These are phyloP conservation scores for Medicago lupulina DNA, from an alignment of 306 rosid species.

Conservation along the genomic window DNA sequence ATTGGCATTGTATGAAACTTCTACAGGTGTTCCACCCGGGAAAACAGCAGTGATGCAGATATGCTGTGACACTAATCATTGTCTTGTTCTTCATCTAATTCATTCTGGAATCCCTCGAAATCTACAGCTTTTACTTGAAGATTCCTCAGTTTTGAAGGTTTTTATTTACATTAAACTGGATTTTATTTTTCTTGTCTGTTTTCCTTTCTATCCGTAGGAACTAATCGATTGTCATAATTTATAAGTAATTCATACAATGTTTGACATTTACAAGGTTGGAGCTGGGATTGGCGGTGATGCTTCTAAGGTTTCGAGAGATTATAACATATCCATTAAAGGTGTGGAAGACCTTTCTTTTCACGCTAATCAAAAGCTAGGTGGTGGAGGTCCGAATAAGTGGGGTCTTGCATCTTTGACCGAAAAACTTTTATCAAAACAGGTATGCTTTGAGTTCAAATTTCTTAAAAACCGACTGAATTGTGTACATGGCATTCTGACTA, in stretches of 20 bases:
- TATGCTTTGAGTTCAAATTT: constrained; percentile 39
- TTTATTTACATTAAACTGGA: constrained; percentile 30
- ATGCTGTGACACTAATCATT: constrained; percentile 58
- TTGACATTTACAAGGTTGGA: constrained; percentile 69
- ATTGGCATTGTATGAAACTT: constrained; percentile 35
- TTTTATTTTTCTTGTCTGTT: not conserved
- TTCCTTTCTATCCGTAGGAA: constrained; percentile 12
- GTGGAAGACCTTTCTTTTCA: constrained; percentile 71
- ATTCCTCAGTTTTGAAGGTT: constrained; percentile 73
- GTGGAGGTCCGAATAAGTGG: constrained; percentile 56
- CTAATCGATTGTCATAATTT: not conserved
- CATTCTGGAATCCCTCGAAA: constrained; percentile 86
- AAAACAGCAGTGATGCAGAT: constrained; percentile 93
- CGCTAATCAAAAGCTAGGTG: constrained; percentile 76
- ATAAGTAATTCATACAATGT: constrained; percentile 10
- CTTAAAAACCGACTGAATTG: constrained; percentile 17
- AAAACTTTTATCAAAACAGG: constrained; percentile 76
- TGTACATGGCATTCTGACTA: not conserved
- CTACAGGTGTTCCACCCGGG: constrained; percentile 77
- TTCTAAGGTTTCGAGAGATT: constrained; percentile 75
- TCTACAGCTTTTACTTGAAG: constrained; percentile 74
- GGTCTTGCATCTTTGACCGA: constrained; percentile 79
- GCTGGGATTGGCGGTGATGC: constrained; percentile 73
- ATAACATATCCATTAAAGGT: constrained; percentile 64
- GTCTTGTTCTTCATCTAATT: constrained; percentile 82